Conservation (phyloP, 1,139 yeast species). For the Petasospora rhodanensis region DNA sequence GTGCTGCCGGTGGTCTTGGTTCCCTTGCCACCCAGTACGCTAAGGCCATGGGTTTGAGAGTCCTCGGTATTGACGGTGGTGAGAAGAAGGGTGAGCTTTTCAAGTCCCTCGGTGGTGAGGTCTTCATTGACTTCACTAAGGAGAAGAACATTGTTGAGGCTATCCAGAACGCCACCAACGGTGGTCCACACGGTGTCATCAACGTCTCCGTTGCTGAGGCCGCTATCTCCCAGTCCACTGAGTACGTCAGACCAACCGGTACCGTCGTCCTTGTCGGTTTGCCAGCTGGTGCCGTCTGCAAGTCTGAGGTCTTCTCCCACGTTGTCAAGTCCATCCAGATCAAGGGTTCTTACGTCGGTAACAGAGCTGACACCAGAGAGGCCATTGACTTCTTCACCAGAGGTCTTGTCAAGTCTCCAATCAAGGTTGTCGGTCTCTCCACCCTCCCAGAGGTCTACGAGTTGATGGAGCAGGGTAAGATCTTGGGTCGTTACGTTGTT, state of each 20-base stretch:
- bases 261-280: conserved; percentile 70
- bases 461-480: conserved; percentile 66
- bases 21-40: conserved; percentile 74
- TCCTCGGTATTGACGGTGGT: conserved; percentile 74
- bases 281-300: conserved; percentile 67
- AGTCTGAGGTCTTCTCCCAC: conserved; percentile 58
- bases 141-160: conserved; percentile 55
- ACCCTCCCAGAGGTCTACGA: conserved; percentile 59
- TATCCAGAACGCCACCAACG: conserved; percentile 51
- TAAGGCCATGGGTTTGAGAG: conserved; percentile 66
- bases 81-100: conserved; percentile 54
- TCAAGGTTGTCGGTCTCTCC: conserved; percentile 64
- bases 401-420: conserved; percentile 67
- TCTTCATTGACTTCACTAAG: conserved; percentile 57
- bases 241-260: conserved; percentile 65
- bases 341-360: conserved; percentile 74
- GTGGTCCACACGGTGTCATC: conserved; percentile 75
- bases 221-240: conserved; percentile 59
- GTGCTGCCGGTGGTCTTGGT: conserved; percentile 81
- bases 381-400: conserved; percentile 70
- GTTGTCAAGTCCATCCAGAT: conserved; percentile 62
- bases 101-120: conserved; percentile 61
- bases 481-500: conserved; percentile 73
- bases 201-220: conserved; percentile 69
- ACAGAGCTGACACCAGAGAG: conserved; percentile 75